Evolutionary conservation across 2,329 filamentous ascomycete species (phyloP).

Genomic region (Apiospora kogelbergensis): DNA sequence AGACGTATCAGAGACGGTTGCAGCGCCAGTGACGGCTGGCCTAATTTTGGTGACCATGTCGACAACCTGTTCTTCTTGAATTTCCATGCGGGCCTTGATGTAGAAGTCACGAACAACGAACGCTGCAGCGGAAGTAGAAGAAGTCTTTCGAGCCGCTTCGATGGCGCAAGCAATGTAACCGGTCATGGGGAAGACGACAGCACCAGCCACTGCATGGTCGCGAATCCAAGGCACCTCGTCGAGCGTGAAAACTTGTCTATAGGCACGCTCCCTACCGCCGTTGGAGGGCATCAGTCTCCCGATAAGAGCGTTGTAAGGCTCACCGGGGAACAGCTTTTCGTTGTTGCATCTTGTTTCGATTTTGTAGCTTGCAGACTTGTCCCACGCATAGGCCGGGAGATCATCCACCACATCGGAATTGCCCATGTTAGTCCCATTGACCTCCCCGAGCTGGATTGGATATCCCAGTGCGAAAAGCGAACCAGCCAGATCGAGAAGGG

Average conservation of each 20-base stretch:
- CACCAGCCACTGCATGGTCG: conserved; percentile 41
- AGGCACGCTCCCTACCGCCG: not conserved
- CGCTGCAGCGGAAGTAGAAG: not conserved
- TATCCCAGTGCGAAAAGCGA: conserved; percentile 14
- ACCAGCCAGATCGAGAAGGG: conserved; percentile 10
- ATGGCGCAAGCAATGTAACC: conserved; percentile 17
- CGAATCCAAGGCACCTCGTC: conserved; percentile 7
- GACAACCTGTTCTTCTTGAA: conserved; percentile 27
- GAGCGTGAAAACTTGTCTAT: not conserved
- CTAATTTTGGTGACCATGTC: conserved; percentile 27
- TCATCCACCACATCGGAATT: conserved; percentile 15
- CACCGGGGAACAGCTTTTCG: conserved; percentile 7
- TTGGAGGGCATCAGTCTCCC: not conserved
- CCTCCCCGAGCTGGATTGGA: conserved; percentile 10
- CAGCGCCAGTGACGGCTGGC: conserved; percentile 19
- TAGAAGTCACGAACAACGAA: conserved; percentile 17
- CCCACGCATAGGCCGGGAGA: conserved; percentile 20
- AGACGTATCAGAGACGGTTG: conserved; percentile 18
- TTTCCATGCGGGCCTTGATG: conserved; percentile 21
- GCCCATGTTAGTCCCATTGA: conserved; percentile 14
- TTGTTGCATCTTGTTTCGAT: conserved; percentile 10
- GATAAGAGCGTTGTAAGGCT: conserved; percentile 2
- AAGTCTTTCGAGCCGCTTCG: conserved; percentile 13
- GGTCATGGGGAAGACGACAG: conserved; percentile 17
- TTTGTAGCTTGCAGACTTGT: conserved; percentile 11